Base-by-base conservation (phyloP, 345 rosid species). In the Populus nigra region DNA sequence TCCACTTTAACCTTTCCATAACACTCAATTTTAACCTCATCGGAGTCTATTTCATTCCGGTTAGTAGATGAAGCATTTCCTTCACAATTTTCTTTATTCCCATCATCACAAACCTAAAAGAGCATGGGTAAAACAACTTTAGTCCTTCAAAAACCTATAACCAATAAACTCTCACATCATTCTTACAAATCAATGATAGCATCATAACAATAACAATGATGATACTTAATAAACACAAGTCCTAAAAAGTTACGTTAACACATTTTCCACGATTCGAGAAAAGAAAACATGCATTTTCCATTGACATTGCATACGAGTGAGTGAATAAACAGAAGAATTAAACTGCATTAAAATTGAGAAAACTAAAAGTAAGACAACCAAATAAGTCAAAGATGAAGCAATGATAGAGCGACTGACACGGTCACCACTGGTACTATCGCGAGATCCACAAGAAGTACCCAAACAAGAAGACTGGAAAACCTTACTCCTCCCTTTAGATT, bases 381-480 rank as follows among this genome's bases (percentile, higher is more conserved):
- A 10, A 9, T 33, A 18, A 36, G 65, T 70, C 45, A 9, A 22
- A 36, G 75, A 36, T 17, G 18, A 9, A 41, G 3, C 39, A 57
- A 68, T 27, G 65, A 50, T 12, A 50, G 23, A 78, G 45, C 7
- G 61, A 79, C 75, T 53, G 43, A 92, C 96, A 90, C 82, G 87
- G 25, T 77, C 81, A 75, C 59, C 81, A 49, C 78, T 74, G 74
- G 82, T 78, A 55, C 45, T 50, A 27, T 86, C 79, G 69, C 80
- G 85, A 83, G 94, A 91, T 81, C 94, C 86, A 55, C 96, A 90
- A 62, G 89, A 57, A 20, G 88, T 63, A 35, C 97, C 88, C 68
- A 94, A 89, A 69, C 97, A 93, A 65, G 91, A 86, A 49, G 97
- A 91, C 76, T 84, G 88, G 72, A 91, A 89, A 85, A 86, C 83